These are phyloP conservation scores for Gaeumannomyces tritici DNA, from an alignment of 2,329 filamentous ascomycete species.

Conservation along the genomic window DNA sequence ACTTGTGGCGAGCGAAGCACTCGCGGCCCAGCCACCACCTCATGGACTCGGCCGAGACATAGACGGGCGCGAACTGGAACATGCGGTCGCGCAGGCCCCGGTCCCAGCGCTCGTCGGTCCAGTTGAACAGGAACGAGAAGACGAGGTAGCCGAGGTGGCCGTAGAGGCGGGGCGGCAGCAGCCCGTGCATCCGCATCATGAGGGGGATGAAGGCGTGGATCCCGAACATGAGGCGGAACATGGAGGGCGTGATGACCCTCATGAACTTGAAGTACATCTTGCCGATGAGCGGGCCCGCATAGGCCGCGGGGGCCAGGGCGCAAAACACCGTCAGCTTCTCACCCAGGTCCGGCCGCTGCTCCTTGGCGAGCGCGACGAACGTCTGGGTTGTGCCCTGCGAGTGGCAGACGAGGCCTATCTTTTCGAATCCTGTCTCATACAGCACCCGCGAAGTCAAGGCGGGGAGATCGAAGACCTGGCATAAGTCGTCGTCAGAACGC, in stretches of 20 bases:
- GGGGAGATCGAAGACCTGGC: conserved; percentile 64
- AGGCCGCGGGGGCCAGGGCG: conserved; percentile 80
- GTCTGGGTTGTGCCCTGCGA: conserved; percentile 88
- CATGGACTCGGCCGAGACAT: conserved; percentile 84
- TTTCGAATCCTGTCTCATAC: conserved; percentile 71
- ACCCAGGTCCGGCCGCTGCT: conserved; percentile 78
- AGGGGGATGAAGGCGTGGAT: conserved; percentile 89
- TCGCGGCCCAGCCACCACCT: conserved; percentile 89
- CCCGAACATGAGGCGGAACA: conserved; percentile 78
- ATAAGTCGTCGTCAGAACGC: too few species aligned
- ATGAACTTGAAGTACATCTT: conserved; percentile 92
- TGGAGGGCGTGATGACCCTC: conserved; percentile 62
- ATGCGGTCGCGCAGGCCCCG: conserved; percentile 66
- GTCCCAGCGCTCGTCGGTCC: conserved; percentile 82
- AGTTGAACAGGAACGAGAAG: conserved; percentile 82
- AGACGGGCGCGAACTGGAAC: conserved; percentile 89
- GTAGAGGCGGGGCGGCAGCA: conserved; percentile 59
- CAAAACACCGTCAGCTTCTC: conserved; percentile 82
- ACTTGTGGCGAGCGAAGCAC: conserved; percentile 71
- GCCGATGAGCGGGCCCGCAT: conserved; percentile 76
- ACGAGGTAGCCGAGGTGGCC: conserved; percentile 79
- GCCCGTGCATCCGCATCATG: conserved; percentile 75
- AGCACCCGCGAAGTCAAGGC: conserved; percentile 74
- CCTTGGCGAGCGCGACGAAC: conserved; percentile 78
- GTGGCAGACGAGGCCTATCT: conserved; percentile 76